Conservation (phyloP, 2,329 filamentous ascomycete genomes). For the Graphium sp. region DNA sequence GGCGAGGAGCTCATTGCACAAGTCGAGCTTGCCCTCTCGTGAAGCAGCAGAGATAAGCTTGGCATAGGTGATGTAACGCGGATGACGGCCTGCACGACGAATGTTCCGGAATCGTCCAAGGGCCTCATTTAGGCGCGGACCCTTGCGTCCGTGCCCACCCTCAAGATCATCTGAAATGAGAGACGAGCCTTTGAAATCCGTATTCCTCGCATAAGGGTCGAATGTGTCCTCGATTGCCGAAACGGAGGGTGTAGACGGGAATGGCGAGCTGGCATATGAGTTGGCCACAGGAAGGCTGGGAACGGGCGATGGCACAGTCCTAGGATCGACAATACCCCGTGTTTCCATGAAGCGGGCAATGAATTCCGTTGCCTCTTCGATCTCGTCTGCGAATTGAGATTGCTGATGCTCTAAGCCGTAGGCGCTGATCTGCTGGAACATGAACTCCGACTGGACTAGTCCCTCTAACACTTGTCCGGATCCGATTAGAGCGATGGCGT, state of each 20-base stretch:
- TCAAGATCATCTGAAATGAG: constrained; percentile 83
- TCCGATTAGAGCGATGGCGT: constrained; percentile 71
- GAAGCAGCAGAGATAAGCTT: constrained; percentile 87
- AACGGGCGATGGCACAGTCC: constrained; percentile 20
- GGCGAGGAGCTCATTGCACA: constrained; percentile 72
- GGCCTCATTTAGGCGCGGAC: constrained; percentile 62
- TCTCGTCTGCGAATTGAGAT: constrained; percentile 51
- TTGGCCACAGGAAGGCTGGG: constrained; percentile 10
- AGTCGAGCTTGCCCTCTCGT: constrained; percentile 63
- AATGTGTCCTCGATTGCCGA: constrained; percentile 63
- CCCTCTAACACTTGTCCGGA: constrained; percentile 74
- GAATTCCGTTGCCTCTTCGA: constrained; percentile 73
- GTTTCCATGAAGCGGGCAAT: constrained; percentile 40
- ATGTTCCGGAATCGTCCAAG: constrained; percentile 80
- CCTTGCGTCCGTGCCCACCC: constrained; percentile 56
- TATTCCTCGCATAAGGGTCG: constrained; percentile 80
- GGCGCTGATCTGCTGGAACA: constrained; percentile 72
- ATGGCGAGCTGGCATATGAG: constrained; percentile 28
- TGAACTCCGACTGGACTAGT: constrained; percentile 59
- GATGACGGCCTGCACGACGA: constrained; percentile 77
- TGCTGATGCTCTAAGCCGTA: constrained; percentile 21
- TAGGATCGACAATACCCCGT: constrained; percentile 36
- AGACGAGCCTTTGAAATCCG: constrained; percentile 85
- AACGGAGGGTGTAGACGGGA: constrained; percentile 34
- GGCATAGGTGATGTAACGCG: constrained; percentile 89